Evolutionary conservation across 805 yeast genomes (phyloP), one percentile per base, ranked within the genome.

Genomic region (Naumovozyma dairenensis): DNA sequence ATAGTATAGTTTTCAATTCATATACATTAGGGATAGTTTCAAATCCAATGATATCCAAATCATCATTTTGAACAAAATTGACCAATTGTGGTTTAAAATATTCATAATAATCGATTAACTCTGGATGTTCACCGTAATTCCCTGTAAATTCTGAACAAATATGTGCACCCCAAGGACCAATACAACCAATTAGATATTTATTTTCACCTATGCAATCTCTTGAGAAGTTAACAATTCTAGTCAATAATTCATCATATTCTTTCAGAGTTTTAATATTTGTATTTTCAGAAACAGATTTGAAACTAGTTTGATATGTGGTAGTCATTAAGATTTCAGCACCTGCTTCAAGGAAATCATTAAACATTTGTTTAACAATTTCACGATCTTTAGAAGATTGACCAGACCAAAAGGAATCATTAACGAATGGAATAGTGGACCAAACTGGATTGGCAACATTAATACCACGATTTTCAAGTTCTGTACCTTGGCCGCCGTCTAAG

Each of bases 101-200:
- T 7, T 53, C 50, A 2, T 58, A 49, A 6, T 54, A 60, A 17
- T 53, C 61, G 20, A 55, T 53, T 2, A 28, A 31, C 16, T 40
- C 48, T 4, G 57, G 44, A 12, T 36, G 18, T 7, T 32, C 29
- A 14, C 64, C 66, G 51, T 80, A 81, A 32, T 74, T 65, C 2
- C 93, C 93, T 3, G 77, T 72, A 45, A 77, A 83, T 47, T 83
- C 94, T 0, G 79, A 66, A 19, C 79, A 73, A 24, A 79, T 49
- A 43, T 59, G 74, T 0, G 87, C 81, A 1, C 87, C 93, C 51
- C 72, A 83, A 0, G 94, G 84, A 0, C 94, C 94, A 24, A 81
- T 56, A 6, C 82, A 72, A 0, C 82, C 93, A 2, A 52, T 40
- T 22, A 48, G 34, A 32, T 47, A 50, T 27, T 31, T 38, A 13